Evolutionary conservation across 2,329 filamentous ascomycete genomes (phyloP).

Genomic region (Phaeosphaeria sp.): DNA sequence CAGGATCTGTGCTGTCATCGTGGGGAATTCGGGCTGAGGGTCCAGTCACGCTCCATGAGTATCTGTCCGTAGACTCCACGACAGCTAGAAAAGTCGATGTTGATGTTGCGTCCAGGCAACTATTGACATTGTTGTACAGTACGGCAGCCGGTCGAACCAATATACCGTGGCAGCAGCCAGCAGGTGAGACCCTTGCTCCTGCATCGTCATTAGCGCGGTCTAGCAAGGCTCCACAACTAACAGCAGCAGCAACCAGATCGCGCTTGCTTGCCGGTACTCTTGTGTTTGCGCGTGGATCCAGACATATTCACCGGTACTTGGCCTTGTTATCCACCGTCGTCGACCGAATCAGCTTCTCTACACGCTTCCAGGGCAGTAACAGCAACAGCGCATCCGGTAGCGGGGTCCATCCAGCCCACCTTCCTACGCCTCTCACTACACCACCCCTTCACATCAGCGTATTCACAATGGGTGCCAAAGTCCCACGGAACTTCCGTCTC

Average conservation of each 20-base stretch:
- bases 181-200: conserved; percentile 17
- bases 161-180: conserved; percentile 10
- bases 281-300: conserved; percentile 10
- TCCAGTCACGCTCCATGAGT: conserved; percentile 26
- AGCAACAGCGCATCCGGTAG: conserved; percentile 26
- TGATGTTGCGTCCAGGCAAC: conserved; percentile 5
- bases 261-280: neutral
- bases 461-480: conserved; percentile 69
- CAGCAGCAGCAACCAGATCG: conserved; percentile 16
- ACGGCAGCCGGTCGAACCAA: conserved; percentile 26
- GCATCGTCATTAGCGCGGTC: conserved; percentile 17
- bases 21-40: conserved; percentile 41
- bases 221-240: conserved; percentile 9
- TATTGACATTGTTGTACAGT: conserved; percentile 19
- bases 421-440: conserved; percentile 25
- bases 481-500: conserved; percentile 95
- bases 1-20: conserved; percentile 90
- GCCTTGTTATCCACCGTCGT: neutral
- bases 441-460: conserved; percentile 13
- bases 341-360: neutral
- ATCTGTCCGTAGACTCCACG: neutral
- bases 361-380: neutral
- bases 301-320: neutral
- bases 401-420: conserved; percentile 43
- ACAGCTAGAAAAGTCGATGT: neutral